Percentiles rank a stretch among this genome's conserved stretches.
Evolutionary conservation across 108 stramenopile genomes (phyloP).

Genomic region (Cyclotella atomus): DNA sequence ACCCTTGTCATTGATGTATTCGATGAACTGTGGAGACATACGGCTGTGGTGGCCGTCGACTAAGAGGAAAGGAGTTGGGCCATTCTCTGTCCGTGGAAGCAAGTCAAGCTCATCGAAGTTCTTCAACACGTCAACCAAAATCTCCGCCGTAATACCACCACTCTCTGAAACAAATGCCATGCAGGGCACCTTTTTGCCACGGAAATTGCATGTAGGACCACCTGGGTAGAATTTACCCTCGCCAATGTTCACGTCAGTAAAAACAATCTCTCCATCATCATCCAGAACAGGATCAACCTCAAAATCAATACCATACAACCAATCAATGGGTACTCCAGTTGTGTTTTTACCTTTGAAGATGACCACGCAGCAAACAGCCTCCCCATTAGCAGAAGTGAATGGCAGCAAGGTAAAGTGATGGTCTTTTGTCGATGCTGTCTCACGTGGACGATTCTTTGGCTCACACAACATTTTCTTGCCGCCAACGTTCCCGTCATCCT

Average conservation of each 20-base stretch:
- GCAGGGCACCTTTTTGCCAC: conserved; percentile 11
- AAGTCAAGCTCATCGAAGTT: conserved; percentile 14
- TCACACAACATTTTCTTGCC: not conserved
- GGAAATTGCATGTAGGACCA: conserved; percentile 17
- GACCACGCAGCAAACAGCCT: conserved; percentile 16
- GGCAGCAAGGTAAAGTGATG: conserved; percentile 16
- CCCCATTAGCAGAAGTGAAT: conserved; percentile 11
- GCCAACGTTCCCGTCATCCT: conserved; percentile 4
- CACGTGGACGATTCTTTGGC: not conserved
- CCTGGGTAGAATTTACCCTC: conserved; percentile 20
- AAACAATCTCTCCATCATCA: not conserved
- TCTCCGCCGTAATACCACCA: conserved; percentile 14
- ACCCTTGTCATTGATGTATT: conserved; percentile 27
- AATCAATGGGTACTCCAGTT: not conserved
- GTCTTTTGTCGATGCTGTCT: conserved; percentile 1
- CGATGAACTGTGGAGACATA: conserved; percentile 1
- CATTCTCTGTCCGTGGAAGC: not conserved
- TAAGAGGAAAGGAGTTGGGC: conserved; percentile 15
- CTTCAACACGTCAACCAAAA: conserved; percentile 18
- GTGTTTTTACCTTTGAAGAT: conserved; percentile 19
- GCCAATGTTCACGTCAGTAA: conserved; percentile 6
- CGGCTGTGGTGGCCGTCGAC: conserved; percentile 23
- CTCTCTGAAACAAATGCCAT: not conserved
- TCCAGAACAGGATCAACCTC: not conserved
- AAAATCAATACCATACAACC: conserved; percentile 16